These are phyloP conservation scores for Aspergillus asperescens DNA, from an alignment of 495 filamentous ascomycete species.

Conservation along the genomic window DNA sequence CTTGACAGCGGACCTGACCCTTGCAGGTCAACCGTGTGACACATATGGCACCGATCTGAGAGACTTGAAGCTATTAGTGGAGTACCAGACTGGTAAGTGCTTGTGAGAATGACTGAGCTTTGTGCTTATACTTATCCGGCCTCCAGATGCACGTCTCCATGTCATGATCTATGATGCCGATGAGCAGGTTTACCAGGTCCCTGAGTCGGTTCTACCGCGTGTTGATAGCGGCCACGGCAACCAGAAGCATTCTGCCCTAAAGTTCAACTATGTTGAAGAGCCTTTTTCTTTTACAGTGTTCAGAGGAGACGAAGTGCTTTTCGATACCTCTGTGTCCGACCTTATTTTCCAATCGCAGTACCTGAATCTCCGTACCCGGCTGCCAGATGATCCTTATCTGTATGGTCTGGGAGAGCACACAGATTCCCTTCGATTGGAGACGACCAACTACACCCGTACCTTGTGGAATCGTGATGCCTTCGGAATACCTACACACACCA, in stretches of 20 bases:
- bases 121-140: neutral
- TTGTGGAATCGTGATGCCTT: slow-evolving; percentile 77
- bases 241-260: slow-evolving; percentile 38
- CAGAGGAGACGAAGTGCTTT: slow-evolving; percentile 63
- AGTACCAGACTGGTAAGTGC: slow-evolving; percentile 65
- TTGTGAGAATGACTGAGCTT: slow-evolving; percentile 3
- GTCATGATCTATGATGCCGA: slow-evolving; percentile 74
- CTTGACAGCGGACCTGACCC: slow-evolving; percentile 54
- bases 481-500: slow-evolving; percentile 58
- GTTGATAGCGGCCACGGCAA: slow-evolving; percentile 33
- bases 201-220: slow-evolving; percentile 63
- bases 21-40: slow-evolving; percentile 66
- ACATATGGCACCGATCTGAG: slow-evolving; percentile 64
- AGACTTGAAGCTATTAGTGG: slow-evolving; percentile 62
- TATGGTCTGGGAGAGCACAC: slow-evolving; percentile 81
- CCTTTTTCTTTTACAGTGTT: slow-evolving; percentile 77
- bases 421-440: slow-evolving; percentile 66
- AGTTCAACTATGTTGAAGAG: slow-evolving; percentile 58
- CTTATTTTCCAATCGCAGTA: slow-evolving; percentile 80
- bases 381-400: slow-evolving; percentile 62
- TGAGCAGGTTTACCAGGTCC: slow-evolving; percentile 74
- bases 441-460: slow-evolving; percentile 70
- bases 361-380: slow-evolving; percentile 60
- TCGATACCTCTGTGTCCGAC: slow-evolving; percentile 64
- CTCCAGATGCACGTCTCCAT: slow-evolving; percentile 68